phyloP scores from a whole-genome alignment of 352 stramenopile genomes.

The Thalassiosira livingstoniorum region DNA sequence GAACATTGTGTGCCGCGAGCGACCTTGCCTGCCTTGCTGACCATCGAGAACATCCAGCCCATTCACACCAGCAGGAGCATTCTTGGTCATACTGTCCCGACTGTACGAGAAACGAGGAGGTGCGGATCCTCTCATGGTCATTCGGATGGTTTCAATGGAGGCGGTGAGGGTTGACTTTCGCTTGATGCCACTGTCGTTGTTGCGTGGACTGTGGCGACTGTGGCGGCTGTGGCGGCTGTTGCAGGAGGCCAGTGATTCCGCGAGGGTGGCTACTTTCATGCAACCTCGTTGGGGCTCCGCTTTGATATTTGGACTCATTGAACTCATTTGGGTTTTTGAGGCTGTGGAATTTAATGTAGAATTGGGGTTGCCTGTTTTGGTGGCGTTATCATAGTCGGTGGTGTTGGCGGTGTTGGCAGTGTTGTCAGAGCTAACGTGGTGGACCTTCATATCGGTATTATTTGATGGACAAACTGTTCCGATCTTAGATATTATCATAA shows the following conservation, averaged over 20 bases:
- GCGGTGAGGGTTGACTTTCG: background rate
- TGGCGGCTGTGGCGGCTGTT: background rate
- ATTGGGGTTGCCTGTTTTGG: too few species aligned
- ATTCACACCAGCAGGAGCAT: background rate
- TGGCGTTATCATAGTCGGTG: too few species aligned
- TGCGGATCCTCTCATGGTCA: background rate
- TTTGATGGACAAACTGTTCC: too few species aligned
- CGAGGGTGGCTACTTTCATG: conserved; percentile 25
- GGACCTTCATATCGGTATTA: too few species aligned
- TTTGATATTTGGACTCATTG: too few species aligned
- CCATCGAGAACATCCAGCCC: background rate
- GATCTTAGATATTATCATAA: too few species aligned
- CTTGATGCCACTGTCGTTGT: background rate
- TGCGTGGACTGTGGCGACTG: background rate
- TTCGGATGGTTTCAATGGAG: background rate
- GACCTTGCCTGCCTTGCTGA: background rate
- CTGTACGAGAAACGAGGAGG: too few species aligned
- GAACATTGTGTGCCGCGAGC: background rate
- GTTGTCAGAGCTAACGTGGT: too few species aligned
- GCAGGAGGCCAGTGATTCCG: conserved; percentile 5
- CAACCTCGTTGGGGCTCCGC: background rate
- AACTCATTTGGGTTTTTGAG: too few species aligned
- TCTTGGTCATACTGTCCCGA: background rate
- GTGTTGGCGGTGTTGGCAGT: too few species aligned
- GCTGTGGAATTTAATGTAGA: too few species aligned